Base-by-base conservation (phyloP, 2,329 filamentous ascomycete genomes). In the Fusarium torreyae region DNA sequence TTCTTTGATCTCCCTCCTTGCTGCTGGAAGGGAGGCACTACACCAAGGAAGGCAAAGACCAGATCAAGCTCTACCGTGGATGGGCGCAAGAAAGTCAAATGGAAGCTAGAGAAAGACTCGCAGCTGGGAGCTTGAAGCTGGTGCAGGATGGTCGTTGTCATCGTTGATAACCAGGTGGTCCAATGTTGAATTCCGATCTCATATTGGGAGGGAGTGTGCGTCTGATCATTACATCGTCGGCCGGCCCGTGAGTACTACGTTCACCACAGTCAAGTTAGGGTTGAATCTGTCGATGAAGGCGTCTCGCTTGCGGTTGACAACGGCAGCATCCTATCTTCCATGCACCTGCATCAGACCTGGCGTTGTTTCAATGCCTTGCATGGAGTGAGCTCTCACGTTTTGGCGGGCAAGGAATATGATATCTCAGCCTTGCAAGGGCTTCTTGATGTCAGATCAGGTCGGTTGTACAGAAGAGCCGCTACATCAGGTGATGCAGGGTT, bases 131-230 rank as follows among this genome's bases (percentile, higher is more conserved):
- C 44, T 59, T 38, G 39, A 48, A 55, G 44, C 31, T 54, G 55
- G 36, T 33, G 31, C 56, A 40, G 15, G 20, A 42, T 18, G 22
- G 33, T 58, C 18, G 39, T 53, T 53, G 49, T 18, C 18, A 31
- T 58, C 18, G 39, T 53, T 53, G 49, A 54, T 44, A 53, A 51
- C 44, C 46, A 55, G 28, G 40, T 52, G 57, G 57, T 38, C 58
- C 52, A 45, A 65, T 55, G 43, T 58, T 55, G 50, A 43, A 70
- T 55, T 38, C 52, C 26, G 28, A 65, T 34, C 38, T 53, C 48
- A 44, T 52, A 53, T 26, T 55, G 56, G 63, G 51, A 70, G 71
- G 71, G 71, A 73, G 71, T 74, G 71, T 74, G 68, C 71, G 51
- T 71, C 48, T 40, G 55, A 7, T 24, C 24, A 28, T 40, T 44